phyloP scores from a whole-genome alignment of 2,329 filamentous ascomycete genomes.

The Helotiales sp. region DNA sequence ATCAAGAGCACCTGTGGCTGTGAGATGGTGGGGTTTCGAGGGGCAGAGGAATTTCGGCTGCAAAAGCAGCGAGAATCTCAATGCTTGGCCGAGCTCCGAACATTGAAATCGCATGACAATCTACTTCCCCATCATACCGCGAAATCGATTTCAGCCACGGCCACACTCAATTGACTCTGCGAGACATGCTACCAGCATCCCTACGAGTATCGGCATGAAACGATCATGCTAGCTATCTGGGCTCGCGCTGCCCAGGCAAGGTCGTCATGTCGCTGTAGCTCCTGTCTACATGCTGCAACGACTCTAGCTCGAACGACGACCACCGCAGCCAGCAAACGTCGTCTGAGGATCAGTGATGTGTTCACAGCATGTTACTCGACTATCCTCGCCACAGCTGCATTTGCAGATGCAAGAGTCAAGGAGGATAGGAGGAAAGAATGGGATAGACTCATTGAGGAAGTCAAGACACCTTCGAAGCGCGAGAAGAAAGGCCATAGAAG shows the following conservation, averaged over 20 bases:
- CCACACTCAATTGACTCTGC: constrained; percentile 6
- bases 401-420: constrained; percentile 62
- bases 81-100: neutral
- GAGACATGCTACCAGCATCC: neutral
- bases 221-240: constrained; percentile 67
- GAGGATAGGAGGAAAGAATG: constrained; percentile 57
- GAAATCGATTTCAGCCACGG: neutral
- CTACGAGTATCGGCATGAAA: constrained; percentile 25
- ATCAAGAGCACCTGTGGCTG: neutral
- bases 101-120: constrained; percentile 6
- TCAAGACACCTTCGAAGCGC: constrained; percentile 30
- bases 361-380: constrained; percentile 69
- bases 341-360: constrained; percentile 51
- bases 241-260: constrained; percentile 64
- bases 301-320: constrained; percentile 51
- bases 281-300: constrained; percentile 54
- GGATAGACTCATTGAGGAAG: constrained; percentile 59
- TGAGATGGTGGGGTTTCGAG: constrained; percentile 14
- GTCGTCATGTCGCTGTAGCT: constrained; percentile 60
- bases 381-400: constrained; percentile 63
- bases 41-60: neutral
- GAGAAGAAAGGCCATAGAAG: neutral
- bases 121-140: neutral
- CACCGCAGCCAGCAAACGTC: constrained; percentile 49
- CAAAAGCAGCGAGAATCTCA: constrained; percentile 7